Evolutionary conservation across 2,329 filamentous ascomycete genomes (phyloP).

Genomic region (Orbilia brochopaga): DNA sequence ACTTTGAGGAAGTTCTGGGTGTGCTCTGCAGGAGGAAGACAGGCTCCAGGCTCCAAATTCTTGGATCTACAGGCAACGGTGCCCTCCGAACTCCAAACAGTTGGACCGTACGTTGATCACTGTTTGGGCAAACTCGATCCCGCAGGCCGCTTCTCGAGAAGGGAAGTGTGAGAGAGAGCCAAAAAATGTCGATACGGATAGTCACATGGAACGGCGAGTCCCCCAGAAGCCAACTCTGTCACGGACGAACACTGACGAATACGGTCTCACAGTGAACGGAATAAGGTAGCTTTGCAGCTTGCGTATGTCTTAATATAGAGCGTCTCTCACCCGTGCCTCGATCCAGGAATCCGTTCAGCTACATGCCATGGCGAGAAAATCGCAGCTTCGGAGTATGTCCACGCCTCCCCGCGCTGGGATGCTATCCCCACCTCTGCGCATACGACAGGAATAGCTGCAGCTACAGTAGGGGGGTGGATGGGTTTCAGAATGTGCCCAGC

Average conservation of each 20-base stretch:
- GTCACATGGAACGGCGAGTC: constrained; percentile 81
- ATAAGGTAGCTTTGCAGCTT: constrained; percentile 67
- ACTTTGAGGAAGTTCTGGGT: no score
- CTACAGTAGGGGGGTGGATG: background rate
- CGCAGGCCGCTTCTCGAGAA: no score
- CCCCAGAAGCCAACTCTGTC: background rate
- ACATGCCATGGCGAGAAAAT: constrained; percentile 78
- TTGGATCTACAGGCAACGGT: no score
- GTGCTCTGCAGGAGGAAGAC: no score
- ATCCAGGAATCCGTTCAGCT: constrained; percentile 77
- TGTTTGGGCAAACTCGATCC: no score
- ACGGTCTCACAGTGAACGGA: constrained; percentile 69
- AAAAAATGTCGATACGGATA: constrained; percentile 75
- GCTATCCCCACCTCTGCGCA: no score
- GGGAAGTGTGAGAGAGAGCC: background rate
- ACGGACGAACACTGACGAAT: background rate
- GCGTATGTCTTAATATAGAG: constrained; percentile 8
- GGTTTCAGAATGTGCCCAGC: background rate
- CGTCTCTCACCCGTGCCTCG: constrained; percentile 2
- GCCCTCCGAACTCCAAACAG: no score
- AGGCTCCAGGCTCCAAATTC: no score
- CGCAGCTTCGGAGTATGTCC: constrained; percentile 69
- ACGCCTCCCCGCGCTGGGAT: background rate
- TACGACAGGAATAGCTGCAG: no score
- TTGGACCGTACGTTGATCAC: no score